Base-by-base conservation (phyloP, 2,329 filamentous ascomycete species). In the Verticillium alfalfae region DNA sequence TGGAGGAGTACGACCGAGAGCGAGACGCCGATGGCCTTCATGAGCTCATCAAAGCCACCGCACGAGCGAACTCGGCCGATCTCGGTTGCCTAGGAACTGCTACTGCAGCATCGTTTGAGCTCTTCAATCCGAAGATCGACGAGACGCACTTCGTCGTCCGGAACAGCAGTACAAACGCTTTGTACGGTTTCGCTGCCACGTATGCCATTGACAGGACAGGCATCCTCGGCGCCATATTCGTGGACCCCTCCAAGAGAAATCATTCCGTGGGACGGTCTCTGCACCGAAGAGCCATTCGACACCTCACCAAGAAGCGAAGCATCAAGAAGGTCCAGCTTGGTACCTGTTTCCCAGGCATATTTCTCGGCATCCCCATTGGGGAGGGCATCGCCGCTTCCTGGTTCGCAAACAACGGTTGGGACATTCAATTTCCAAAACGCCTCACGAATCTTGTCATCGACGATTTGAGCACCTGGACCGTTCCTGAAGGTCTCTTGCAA, bases 391-490 rank as follows among this genome's bases (percentile, higher is more conserved):
- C 80, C 45, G 85, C 83, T 66, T 86, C 91, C 55, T 98, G 93
- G 93, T 97, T 97, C 72, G 86, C 88, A n/a, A 91, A 89, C 66
- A 84, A 93, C 56, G 93, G 94, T 15, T 97, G 93, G 93, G 93
- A 96, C 69, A 89, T 80, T 0, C 79, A 84, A 56, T 85, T 84
- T 62, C 82, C 84, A 2, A 78, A 81, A 12, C 79, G 82, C 15
- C 69, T 86, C 22, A 81, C 79, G 68, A 93, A 89, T 71, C 88
- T 96, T 82, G 78, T 88, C 2, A 88, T 95, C 57, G 83, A 84
- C 39, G 89, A 92, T 67, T 77, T 96, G n/a, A 74, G 81, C 31
- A 83, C 81, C 13, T 96, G 92, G 92, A 77, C 81, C 6, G 86
- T 90, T 7, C 92, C 92, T 0, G 88, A 93, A 45, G 91, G 91